Conservation (phyloP, 2,329 filamentous ascomycete genomes). For the Ascosphaera aggregata region DNA sequence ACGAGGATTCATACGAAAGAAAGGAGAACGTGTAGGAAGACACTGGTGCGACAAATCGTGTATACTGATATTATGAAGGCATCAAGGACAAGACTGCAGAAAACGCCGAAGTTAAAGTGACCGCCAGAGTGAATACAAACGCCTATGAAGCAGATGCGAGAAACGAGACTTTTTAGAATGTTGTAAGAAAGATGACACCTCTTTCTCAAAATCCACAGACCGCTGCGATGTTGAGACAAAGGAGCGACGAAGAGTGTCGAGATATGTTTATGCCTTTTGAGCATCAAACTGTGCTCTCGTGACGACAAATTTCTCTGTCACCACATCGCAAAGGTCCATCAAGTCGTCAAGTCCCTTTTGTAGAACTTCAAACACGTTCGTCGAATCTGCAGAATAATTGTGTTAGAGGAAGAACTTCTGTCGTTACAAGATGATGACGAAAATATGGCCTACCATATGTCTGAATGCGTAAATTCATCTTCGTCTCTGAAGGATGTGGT, state of each 20-base stretch:
- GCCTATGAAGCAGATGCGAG: no score
- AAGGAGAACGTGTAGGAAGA: no score
- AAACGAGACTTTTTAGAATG: no score
- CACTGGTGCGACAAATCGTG: no score
- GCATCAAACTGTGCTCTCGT: conserved; percentile 38
- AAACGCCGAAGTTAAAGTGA: no score
- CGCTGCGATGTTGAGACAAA: not conserved
- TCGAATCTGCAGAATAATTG: conserved; percentile 43
- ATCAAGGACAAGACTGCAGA: no score
- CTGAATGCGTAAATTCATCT: conserved; percentile 95
- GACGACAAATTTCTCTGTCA: conserved; percentile 66
- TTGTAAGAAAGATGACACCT: no score
- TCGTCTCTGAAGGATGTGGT: conserved; percentile 80
- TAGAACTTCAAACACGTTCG: conserved; percentile 60
- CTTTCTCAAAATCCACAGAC: not conserved
- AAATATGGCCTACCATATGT: conserved; percentile 69
- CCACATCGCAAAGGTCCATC: conserved; percentile 78
- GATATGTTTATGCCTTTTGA: conserved; percentile 8
- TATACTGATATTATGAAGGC: no score
- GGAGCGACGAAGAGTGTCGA: conserved; percentile 3
- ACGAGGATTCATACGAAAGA: no score
- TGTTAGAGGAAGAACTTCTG: not conserved
- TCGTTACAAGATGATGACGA: not conserved
- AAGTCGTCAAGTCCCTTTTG: conserved; percentile 78
- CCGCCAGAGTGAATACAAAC: no score